Base-by-base conservation (phyloP, 1,139 yeast species). In the Pichia sp. region DNA sequence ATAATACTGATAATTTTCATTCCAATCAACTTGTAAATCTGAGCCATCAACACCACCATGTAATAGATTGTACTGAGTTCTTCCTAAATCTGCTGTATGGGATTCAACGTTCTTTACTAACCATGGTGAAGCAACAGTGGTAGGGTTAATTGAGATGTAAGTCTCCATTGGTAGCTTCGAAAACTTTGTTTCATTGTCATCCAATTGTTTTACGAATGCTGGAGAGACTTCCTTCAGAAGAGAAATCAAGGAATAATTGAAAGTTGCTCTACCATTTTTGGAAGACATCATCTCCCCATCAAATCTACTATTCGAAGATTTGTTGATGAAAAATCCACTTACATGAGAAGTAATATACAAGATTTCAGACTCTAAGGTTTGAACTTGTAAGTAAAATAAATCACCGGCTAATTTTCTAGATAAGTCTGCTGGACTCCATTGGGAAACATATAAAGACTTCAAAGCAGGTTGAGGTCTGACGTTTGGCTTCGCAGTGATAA, bases 1-100 rank as follows among this genome's bases (percentile, higher is more conserved):
- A 38, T 86, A 71, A 6, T 85, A 70, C 65, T 91, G 97, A 54
- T 80, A 77, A 52, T 91, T 96, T 51, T 84, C 95, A 58, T 88
- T 88, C 88, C 95, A 89, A 53, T 88, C 96, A 52, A 80, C 77
- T 44, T 68, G 71, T 26, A 67, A 56, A 40, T 69, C 79, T 19
- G 75, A 72, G 20, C 79, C 80, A 51, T 77, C 83, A 22, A 71
- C 69, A 25, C 84, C 84, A 48, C 74, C 72, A 31, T 62, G 51
- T 32, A 78, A 62, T 37, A 68, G 63, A n/a, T 72, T 71, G 38
- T 72, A 66, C 63, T 82, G 93, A 36, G 77, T 64, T 54, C 81
- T 71, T 15, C 84, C 78, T 34, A 72, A 53, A 54, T 84, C 94
- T 4, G 91, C 76, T 17, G 56, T 49, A 39, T 59, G 58, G 24